phyloP scores from a whole-genome alignment of 2,329 filamentous ascomycete genomes.

The Pleoardoris graminearum region DNA sequence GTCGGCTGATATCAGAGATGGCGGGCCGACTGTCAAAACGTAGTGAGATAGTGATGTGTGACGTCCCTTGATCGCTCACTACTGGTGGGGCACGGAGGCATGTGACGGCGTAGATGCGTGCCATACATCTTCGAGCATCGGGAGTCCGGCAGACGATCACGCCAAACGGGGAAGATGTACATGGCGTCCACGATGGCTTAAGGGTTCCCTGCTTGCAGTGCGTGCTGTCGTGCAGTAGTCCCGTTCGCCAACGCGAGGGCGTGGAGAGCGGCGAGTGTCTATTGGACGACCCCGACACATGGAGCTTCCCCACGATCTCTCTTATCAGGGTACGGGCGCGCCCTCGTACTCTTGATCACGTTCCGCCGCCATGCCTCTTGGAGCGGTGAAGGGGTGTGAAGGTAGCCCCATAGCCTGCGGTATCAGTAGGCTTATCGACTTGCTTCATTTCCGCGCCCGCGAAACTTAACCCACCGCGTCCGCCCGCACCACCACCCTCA shows the following conservation, averaged over 20 bases:
- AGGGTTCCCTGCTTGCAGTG: background rate
- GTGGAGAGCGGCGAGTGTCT: background rate
- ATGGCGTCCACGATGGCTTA: background rate
- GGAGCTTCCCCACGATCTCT: conserved; percentile 8
- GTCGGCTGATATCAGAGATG: conserved; percentile 1
- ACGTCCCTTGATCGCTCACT: background rate
- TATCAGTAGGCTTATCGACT: conserved; percentile 11
- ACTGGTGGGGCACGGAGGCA: too few species aligned
- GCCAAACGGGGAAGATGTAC: background rate
- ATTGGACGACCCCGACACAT: conserved; percentile 3
- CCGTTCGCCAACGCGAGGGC: conserved; percentile 11
- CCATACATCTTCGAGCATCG: too few species aligned
- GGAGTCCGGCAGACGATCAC: background rate
- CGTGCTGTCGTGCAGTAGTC: conserved; percentile 16
- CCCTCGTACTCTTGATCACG: conserved; percentile 17
- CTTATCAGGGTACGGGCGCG: conserved; percentile 5
- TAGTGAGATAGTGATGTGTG: background rate
- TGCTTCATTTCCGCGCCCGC: conserved; percentile 12
- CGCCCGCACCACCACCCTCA: conserved; percentile 10
- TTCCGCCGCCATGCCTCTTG: conserved; percentile 6
- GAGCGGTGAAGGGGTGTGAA: conserved; percentile 20
- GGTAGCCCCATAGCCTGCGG: conserved; percentile 4
- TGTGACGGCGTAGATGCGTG: too few species aligned
- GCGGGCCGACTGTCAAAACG: background rate
- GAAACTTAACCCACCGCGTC: conserved; percentile 9